Conservation (phyloP, 2,329 filamentous ascomycete genomes). For the Alternaria hordeiaustralica region DNA sequence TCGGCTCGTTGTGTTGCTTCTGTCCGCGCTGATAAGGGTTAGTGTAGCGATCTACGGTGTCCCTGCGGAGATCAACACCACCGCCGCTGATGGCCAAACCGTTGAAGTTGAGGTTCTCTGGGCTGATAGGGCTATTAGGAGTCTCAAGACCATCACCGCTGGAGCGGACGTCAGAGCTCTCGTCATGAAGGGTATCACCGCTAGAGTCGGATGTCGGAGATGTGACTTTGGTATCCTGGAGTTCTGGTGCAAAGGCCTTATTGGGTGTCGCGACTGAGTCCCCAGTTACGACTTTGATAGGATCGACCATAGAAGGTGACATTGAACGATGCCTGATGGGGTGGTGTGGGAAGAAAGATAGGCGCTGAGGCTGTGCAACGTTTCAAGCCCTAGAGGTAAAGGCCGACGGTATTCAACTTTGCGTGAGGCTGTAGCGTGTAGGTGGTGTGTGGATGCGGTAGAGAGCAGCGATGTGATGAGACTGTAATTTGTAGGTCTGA, state of each 20-base stretch:
- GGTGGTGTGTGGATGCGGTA: background rate
- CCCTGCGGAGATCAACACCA: background rate
- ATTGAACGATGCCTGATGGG: background rate
- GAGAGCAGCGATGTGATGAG: background rate
- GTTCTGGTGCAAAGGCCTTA: background rate
- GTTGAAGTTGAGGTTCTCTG: constrained; percentile 17
- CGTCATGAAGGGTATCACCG: constrained; percentile 20
- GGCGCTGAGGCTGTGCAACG: background rate
- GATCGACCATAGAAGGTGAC: constrained; percentile 11
- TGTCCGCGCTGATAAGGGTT: constrained; percentile 10
- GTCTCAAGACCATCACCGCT: constrained; percentile 4
- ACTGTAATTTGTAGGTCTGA: background rate
- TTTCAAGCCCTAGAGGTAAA: background rate
- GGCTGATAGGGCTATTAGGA: constrained; percentile 17
- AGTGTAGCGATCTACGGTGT: constrained; percentile 6
- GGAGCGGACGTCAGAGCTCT: constrained; percentile 7
- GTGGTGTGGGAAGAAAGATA: background rate
- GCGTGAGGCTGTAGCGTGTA: background rate
- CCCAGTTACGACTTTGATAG: background rate
- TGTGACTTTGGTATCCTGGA: background rate
- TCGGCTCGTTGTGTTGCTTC: background rate
- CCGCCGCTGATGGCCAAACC: constrained; percentile 14
- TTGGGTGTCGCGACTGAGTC: background rate
- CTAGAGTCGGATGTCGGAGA: constrained; percentile 17
- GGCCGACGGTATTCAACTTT: background rate